Evolutionary conservation across 2,329 filamentous ascomycete species (phyloP).

Genomic region (Penicillium sp.): DNA sequence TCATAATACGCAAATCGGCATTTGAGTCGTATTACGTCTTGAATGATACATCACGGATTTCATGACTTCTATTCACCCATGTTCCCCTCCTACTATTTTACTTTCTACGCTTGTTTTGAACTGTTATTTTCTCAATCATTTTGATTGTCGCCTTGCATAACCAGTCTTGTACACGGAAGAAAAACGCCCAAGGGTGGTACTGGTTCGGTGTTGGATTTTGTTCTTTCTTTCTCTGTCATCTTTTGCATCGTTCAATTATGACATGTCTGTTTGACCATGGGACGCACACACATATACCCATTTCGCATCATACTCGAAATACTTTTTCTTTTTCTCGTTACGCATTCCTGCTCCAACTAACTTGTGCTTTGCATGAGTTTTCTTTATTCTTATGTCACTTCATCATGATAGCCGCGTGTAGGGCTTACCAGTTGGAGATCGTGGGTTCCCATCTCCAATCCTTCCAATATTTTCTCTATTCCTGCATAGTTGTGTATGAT

Average conservation of each 20-base stretch:
- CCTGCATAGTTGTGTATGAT: too few relatives aligned
- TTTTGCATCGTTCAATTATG: too few relatives aligned
- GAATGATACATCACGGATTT: slow-evolving; percentile 1
- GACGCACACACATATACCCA: slow-evolving; percentile 5
- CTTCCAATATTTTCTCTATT: too few relatives aligned
- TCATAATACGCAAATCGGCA: too few relatives aligned
- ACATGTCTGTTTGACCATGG: neutral
- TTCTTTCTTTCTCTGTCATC: neutral
- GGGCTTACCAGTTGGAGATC: too few relatives aligned
- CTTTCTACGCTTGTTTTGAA: neutral
- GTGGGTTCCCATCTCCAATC: too few relatives aligned
- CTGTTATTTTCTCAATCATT: neutral
- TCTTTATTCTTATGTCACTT: neutral
- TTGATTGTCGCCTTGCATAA: slow-evolving; percentile 2
- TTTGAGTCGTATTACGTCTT: neutral
- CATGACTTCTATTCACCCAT: neutral
- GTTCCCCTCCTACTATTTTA: neutral
- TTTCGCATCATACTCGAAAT: neutral
- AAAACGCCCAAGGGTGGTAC: neutral
- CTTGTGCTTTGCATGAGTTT: neutral
- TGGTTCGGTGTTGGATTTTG: slow-evolving; percentile 1
- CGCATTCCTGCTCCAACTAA: neutral
- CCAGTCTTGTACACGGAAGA: slow-evolving; percentile 1
- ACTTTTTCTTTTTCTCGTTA: neutral
- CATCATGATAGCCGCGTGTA: too few relatives aligned